Conservation (phyloP, 371 early-diverging fungal genomes). For the Lichtheimia hyalospora region DNA sequence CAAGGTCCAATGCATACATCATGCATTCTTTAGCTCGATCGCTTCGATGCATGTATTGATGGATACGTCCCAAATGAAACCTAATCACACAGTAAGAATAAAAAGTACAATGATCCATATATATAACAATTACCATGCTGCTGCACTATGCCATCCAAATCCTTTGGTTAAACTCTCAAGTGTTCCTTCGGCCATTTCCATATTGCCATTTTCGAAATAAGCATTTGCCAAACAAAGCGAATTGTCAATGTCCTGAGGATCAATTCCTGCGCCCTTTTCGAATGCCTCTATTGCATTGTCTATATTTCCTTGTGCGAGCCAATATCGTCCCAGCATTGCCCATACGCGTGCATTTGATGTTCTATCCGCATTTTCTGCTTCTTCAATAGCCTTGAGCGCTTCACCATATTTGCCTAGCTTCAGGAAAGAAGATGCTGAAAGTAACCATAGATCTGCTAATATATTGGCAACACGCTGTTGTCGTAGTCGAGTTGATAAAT, state of each 20-base stretch:
- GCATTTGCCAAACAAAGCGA: slow-evolving; percentile 47
- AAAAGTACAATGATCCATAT: background rate
- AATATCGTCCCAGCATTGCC: slow-evolving; percentile 57
- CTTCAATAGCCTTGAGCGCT: slow-evolving; percentile 64
- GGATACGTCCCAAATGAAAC: slow-evolving; percentile 57
- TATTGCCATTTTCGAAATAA: slow-evolving; percentile 35
- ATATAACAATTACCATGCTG: slow-evolving; percentile 55
- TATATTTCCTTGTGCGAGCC: slow-evolving; percentile 40
- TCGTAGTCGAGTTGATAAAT: slow-evolving; percentile 18
- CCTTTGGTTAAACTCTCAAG: slow-evolving; percentile 53
- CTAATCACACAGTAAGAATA: slow-evolving; percentile 16
- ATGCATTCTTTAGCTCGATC: slow-evolving; percentile 65
- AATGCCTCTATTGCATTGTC: slow-evolving; percentile 53
- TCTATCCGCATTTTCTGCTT: slow-evolving; percentile 60
- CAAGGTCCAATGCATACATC: slow-evolving; percentile 73
- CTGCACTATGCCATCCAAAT: slow-evolving; percentile 65
- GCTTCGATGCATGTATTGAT: slow-evolving; percentile 52
- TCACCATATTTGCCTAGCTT: slow-evolving; percentile 60
- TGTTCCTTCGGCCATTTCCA: slow-evolving; percentile 59
- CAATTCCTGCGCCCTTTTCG: slow-evolving; percentile 52
- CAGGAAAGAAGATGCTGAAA: slow-evolving; percentile 62
- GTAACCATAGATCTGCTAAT: slow-evolving; percentile 54
- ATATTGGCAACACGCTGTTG: slow-evolving; percentile 24
- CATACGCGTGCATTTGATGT: slow-evolving; percentile 56
- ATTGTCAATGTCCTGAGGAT: slow-evolving; percentile 46